Conservation (phyloP, 208 protist species). For the Crithidia expoeki region DNA sequence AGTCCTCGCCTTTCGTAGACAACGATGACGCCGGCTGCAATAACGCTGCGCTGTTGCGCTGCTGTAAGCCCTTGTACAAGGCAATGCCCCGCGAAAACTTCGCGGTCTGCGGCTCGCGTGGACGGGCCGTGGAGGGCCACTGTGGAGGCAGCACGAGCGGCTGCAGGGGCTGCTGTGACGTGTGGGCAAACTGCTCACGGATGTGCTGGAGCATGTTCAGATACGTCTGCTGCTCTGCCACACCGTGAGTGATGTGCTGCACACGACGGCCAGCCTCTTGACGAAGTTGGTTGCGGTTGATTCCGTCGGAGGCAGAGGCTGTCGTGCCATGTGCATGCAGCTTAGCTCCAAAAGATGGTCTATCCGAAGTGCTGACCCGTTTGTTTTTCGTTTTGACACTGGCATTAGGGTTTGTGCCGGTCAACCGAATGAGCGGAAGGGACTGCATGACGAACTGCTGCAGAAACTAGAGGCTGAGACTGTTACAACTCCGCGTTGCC, state of each 20-base stretch:
- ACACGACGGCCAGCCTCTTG: slow-evolving; percentile 27
- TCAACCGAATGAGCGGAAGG: slow-evolving; percentile 1
- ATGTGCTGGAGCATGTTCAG: slow-evolving; percentile 60
- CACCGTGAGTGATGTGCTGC: slow-evolving; percentile 33
- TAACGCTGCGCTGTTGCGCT: not conserved
- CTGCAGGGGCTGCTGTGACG: slow-evolving; percentile 26
- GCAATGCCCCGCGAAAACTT: slow-evolving; percentile 44
- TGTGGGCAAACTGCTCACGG: slow-evolving; percentile 51
- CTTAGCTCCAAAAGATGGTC: not conserved
- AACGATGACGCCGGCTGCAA: too few species aligned
- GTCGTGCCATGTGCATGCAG: not conserved
- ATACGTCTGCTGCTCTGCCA: slow-evolving; percentile 38
- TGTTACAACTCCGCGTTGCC: too few species aligned
- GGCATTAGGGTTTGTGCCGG: not conserved
- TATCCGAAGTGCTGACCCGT: not conserved
- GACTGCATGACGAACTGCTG: not conserved
- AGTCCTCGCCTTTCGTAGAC: not conserved
- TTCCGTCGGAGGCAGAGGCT: slow-evolving; percentile 20
- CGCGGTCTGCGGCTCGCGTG: slow-evolving; percentile 36
- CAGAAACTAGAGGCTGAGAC: not conserved
- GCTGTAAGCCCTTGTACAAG: slow-evolving; percentile 16
- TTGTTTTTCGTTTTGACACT: not conserved
- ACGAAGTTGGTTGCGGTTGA: slow-evolving; percentile 33
- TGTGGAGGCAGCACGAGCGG: slow-evolving; percentile 52
- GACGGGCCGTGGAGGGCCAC: slow-evolving; percentile 42